Percentiles rank a stretch among this genome's conserved stretches.
These are phyloP conservation scores for Paraphaeosphaeria sporulosa DNA, from an alignment of 2,329 filamentous ascomycete species.

Conservation along the genomic window DNA sequence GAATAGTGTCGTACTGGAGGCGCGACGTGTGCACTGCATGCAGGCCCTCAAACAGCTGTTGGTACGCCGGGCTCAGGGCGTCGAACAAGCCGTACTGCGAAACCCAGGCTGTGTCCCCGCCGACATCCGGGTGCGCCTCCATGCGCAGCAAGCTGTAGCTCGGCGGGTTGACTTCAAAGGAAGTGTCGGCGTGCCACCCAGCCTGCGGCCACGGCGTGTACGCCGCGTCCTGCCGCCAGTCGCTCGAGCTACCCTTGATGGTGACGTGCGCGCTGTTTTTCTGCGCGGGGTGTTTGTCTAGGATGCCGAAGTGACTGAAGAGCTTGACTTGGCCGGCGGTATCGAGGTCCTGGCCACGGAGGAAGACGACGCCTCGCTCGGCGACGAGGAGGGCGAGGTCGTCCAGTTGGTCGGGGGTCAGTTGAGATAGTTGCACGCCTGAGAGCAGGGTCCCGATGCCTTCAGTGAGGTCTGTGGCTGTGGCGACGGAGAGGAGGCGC, in stretches of 20 bases:
- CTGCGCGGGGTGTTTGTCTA: slow-evolving; percentile 26
- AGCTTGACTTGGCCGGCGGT: slow-evolving; percentile 21
- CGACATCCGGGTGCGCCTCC: slow-evolving; percentile 22
- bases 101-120: slow-evolving; percentile 15
- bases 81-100: slow-evolving; percentile 23
- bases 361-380: slow-evolving; percentile 53
- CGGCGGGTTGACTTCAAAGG: slow-evolving; percentile 25
- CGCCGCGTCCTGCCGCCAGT: slow-evolving; percentile 14
- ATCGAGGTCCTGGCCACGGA: slow-evolving; percentile 53
- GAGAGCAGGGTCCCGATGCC: slow-evolving; percentile 29
- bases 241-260: slow-evolving; percentile 20
- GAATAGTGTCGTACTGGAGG: slow-evolving; percentile 24
- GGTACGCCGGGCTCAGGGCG: slow-evolving; percentile 25
- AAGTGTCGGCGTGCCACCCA: slow-evolving; percentile 21
- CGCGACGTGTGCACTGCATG: slow-evolving; percentile 24
- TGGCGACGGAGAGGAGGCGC: slow-evolving; percentile 25
- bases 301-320: slow-evolving; percentile 25
- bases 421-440: slow-evolving; percentile 52
- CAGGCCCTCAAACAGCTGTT: slow-evolving; percentile 18
- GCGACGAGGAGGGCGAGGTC: slow-evolving; percentile 52
- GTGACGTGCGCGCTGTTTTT: slow-evolving; percentile 21
- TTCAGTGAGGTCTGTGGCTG: slow-evolving; percentile 4
- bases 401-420: slow-evolving; percentile 53
- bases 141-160: slow-evolving; percentile 21
- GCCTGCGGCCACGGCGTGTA: slow-evolving; percentile 23